A percentile compares a stretch with the other conserved stretches of the same genome.
Evolutionary conservation across 305 asterid genomes (phyloP).

Genomic region (Fraxinus angustifolia): DNA sequence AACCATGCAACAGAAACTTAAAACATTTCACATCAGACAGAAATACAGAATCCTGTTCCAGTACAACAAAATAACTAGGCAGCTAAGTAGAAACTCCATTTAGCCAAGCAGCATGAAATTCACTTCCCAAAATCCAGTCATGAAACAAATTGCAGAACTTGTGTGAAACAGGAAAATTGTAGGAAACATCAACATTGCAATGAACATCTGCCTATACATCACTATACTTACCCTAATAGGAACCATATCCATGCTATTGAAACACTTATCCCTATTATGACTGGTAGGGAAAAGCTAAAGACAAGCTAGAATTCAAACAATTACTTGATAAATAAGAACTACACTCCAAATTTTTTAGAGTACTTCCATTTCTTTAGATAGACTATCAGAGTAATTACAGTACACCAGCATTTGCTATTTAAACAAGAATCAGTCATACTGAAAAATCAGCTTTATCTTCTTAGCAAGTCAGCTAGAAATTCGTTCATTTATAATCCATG

Average conservation of each 20-base stretch:
- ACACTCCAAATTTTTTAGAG: not conserved
- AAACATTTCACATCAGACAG: not conserved
- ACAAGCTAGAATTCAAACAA: not conserved
- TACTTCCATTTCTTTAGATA: not conserved
- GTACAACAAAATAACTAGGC: not conserved
- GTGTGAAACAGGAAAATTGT: not conserved
- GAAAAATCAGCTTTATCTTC: not conserved
- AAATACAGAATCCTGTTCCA: not conserved
- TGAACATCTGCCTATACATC: not conserved
- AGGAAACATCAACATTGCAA: not conserved
- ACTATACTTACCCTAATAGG: not conserved
- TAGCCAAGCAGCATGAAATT: not conserved
- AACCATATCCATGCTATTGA: not conserved
- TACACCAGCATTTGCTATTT: not conserved
- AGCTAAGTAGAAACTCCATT: not conserved
- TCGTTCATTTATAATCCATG: not conserved
- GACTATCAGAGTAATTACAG: not conserved
- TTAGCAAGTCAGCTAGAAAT: not conserved
- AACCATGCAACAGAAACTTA: constrained; percentile 12
- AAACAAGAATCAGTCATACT: not conserved
- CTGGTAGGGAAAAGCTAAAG: not conserved
- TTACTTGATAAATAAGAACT: not conserved
- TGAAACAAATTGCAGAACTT: not conserved
- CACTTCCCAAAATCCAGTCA: not conserved
- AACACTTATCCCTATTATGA: not conserved